These are phyloP conservation scores for Kwoniella bestiolae DNA, from an alignment of 768 basidiomycete species.

Conservation along the genomic window DNA sequence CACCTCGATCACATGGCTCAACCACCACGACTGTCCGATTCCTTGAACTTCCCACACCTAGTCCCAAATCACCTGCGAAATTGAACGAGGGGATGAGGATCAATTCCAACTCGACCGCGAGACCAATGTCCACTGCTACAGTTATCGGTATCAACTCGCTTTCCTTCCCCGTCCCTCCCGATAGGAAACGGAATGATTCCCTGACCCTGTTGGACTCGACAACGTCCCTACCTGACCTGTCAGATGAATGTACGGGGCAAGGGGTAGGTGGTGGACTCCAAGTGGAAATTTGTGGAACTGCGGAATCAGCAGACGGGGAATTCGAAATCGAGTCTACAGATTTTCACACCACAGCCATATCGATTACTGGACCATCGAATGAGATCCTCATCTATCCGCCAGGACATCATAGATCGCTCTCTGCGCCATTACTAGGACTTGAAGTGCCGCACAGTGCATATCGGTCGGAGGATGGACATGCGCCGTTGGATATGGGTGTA, in stretches of 20 bases:
- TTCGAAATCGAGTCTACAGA: constrained; percentile 2
- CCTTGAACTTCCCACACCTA: not conserved
- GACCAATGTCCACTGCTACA: constrained; percentile 14
- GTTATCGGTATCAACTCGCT: constrained; percentile 19
- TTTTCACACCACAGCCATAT: not conserved
- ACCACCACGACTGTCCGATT: not conserved
- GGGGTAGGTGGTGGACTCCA: not conserved
- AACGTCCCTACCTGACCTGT: too few species aligned
- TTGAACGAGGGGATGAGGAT: not conserved
- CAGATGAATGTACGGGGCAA: too few species aligned
- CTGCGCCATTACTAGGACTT: constrained; percentile 12
- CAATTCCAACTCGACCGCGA: not conserved
- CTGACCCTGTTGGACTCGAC: not conserved
- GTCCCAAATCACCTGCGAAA: not conserved
- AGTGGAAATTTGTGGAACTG: not conserved
- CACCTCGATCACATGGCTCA: not conserved
- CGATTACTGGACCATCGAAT: not conserved
- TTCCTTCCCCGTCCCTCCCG: constrained; percentile 14
- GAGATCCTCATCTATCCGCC: constrained; percentile 38
- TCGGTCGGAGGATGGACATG: not conserved
- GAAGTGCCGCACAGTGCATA: constrained; percentile 16
- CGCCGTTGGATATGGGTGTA: not conserved
- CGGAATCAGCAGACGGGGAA: too few species aligned
- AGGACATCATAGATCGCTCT: constrained; percentile 19
- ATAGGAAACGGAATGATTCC: not conserved